A percentile compares a stretch with the other conserved stretches of the same genome.
Conservation (phyloP, 2,329 filamentous ascomycete genomes). For the Aureobasidium sp. region DNA sequence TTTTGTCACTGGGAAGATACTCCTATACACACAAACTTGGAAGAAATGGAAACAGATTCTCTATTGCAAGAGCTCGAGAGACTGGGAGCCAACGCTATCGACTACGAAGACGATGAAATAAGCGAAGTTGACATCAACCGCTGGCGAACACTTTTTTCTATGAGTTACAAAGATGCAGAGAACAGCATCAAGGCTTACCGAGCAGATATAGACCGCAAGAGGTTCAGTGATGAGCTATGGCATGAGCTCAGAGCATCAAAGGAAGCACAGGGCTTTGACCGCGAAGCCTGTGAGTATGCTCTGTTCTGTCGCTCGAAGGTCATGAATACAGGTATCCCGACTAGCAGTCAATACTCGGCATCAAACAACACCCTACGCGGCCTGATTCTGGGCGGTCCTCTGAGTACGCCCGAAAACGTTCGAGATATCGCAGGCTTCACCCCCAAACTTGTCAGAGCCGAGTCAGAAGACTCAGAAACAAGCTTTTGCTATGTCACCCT, state of each 20-base stretch:
- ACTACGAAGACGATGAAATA: background rate
- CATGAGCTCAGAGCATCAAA: background rate
- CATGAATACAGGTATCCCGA: background rate
- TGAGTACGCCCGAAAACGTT: background rate
- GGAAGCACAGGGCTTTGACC: conserved; percentile 1
- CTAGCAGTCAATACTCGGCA: background rate
- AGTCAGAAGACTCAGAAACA: background rate
- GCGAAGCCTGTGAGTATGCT: conserved; percentile 3
- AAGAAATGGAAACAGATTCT: background rate
- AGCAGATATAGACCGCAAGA: background rate
- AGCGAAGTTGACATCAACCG: background rate
- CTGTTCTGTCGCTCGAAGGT: background rate
- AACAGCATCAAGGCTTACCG: background rate
- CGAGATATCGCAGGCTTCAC: background rate
- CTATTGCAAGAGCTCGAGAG: background rate
- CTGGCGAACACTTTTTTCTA: background rate
- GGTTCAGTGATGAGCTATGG: background rate
- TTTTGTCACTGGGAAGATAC: too few relatives aligned
- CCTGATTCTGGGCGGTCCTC: background rate
- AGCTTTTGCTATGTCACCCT: background rate
- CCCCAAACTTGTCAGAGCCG: background rate
- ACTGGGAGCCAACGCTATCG: background rate
- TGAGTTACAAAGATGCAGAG: background rate
- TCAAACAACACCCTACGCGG: background rate
- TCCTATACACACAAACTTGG: background rate